phyloP scores from a whole-genome alignment of 805 yeast genomes.

The Candida coquimbonensis region DNA sequence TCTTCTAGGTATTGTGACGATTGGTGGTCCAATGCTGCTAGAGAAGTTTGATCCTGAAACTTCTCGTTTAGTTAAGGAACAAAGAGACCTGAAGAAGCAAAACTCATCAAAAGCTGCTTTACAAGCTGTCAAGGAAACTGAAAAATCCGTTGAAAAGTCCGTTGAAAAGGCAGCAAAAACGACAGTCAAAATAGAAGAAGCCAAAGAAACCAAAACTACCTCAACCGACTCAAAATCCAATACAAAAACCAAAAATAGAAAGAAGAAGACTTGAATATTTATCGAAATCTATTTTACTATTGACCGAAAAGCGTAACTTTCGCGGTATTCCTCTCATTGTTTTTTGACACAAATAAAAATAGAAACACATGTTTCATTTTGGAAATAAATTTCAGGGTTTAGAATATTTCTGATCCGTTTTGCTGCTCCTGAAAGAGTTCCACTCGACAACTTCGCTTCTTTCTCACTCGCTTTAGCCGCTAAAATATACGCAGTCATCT shows the following conservation, averaged over 20 bases:
- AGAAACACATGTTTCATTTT: too few relatives aligned
- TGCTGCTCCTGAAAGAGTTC: too few relatives aligned
- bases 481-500: too few relatives aligned
- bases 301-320: background rate
- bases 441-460: too few relatives aligned
- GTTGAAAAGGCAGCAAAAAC: background rate
- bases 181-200: background rate
- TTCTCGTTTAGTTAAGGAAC: constrained; percentile 26
- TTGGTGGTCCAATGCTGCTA: constrained; percentile 28
- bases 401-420: too few relatives aligned
- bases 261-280: background rate
- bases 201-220: background rate
- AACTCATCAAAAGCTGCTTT: constrained; percentile 1
- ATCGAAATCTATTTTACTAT: too few relatives aligned
- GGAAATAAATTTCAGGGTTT: too few relatives aligned
- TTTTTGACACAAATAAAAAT: constrained; percentile 2
- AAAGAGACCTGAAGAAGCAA: background rate
- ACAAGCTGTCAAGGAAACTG: background rate
- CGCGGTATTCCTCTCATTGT: background rate
- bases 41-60: constrained; percentile 36
- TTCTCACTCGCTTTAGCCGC: too few relatives aligned
- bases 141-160: background rate
- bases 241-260: constrained; percentile 1
- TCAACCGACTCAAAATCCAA: background rate
- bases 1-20: constrained; percentile 20